Percentiles rank a stretch among this genome's conserved stretches.
Conservation (phyloP, 2,329 filamentous ascomycete species). For the Alternaria brassicicola region DNA sequence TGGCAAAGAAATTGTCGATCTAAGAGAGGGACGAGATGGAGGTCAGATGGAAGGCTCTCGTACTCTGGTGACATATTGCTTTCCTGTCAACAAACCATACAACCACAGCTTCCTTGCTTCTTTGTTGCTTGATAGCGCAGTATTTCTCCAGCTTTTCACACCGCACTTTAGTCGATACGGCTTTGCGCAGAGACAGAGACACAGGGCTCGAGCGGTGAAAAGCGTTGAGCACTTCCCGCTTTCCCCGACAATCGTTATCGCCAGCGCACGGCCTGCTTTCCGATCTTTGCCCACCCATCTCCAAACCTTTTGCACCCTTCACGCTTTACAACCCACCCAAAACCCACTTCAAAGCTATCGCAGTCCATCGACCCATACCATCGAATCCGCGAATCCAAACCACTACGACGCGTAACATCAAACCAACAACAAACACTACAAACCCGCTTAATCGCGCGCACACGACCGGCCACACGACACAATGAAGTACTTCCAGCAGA, state of each 20-base stretch:
- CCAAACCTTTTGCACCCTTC: slow-evolving; percentile 18
- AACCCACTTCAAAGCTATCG: slow-evolving; percentile 12
- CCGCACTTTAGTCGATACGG: slow-evolving; percentile 2
- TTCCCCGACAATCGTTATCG: slow-evolving; percentile 23
- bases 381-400: not conserved
- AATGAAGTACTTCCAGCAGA: slow-evolving; percentile 96
- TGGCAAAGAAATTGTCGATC: slow-evolving; percentile 19
- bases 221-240: slow-evolving; percentile 20
- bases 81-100: slow-evolving; percentile 1
- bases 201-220: slow-evolving; percentile 18
- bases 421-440: not conserved
- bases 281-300: slow-evolving; percentile 24
- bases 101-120: not conserved
- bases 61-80: slow-evolving; percentile 1
- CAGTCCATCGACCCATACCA: slow-evolving; percentile 7
- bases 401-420: slow-evolving; percentile 7
- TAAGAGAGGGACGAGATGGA: not conserved
- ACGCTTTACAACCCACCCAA: slow-evolving; percentile 11
- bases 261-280: slow-evolving; percentile 24
- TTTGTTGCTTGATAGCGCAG: slow-evolving; percentile 5
- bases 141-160: slow-evolving; percentile 4
- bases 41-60: slow-evolving; percentile 4
- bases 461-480: slow-evolving; percentile 24
- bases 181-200: slow-evolving; percentile 1
- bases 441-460: not conserved